Evolutionary conservation across 352 stramenopile genomes (phyloP).

Genomic region (Pythium monospermum): DNA sequence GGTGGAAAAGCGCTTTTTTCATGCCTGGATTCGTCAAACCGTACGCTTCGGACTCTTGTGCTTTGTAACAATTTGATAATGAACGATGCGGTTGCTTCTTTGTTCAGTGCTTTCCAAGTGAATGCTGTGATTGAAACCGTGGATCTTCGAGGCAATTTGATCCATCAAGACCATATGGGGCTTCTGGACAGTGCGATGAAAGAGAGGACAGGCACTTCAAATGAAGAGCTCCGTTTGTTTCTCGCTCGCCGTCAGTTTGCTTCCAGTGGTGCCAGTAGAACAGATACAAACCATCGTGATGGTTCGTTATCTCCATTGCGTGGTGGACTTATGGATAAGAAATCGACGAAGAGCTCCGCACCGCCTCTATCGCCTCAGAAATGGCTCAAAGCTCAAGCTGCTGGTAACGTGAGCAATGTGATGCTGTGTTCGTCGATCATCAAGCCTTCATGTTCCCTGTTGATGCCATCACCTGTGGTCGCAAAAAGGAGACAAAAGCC

Average conservation of each 20-base stretch:
- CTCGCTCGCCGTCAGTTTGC: constrained; percentile 44
- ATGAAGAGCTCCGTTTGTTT: constrained; percentile 40
- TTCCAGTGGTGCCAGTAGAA: neutral
- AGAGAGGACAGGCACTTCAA: constrained; percentile 28
- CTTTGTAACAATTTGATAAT: constrained; percentile 60
- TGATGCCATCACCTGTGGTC: too few species aligned
- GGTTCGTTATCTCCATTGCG: too few species aligned
- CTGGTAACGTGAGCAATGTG: neutral
- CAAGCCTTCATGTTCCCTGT: neutral
- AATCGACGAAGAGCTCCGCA: constrained; percentile 13
- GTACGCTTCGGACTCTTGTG: constrained; percentile 38
- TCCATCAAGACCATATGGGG: constrained; percentile 34
- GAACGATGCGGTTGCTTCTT: constrained; percentile 35
- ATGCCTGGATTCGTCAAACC: constrained; percentile 31
- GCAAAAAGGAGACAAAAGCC: too few species aligned
- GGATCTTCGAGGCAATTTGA: constrained; percentile 53
- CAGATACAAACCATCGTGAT: too few species aligned
- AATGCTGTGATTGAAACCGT: constrained; percentile 40
- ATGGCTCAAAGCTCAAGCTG: constrained; percentile 32
- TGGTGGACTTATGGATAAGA: too few species aligned
- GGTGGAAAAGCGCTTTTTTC: constrained; percentile 46
- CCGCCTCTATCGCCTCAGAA: constrained; percentile 40
- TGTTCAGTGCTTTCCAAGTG: constrained; percentile 29
- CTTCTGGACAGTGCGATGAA: constrained; percentile 21
- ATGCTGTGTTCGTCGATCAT: neutral